A percentile compares a stretch with the other conserved stretches of the same genome.
Conservation (phyloP, 2,329 filamentous ascomycete genomes). For the Pestalotiopsis sp. region DNA sequence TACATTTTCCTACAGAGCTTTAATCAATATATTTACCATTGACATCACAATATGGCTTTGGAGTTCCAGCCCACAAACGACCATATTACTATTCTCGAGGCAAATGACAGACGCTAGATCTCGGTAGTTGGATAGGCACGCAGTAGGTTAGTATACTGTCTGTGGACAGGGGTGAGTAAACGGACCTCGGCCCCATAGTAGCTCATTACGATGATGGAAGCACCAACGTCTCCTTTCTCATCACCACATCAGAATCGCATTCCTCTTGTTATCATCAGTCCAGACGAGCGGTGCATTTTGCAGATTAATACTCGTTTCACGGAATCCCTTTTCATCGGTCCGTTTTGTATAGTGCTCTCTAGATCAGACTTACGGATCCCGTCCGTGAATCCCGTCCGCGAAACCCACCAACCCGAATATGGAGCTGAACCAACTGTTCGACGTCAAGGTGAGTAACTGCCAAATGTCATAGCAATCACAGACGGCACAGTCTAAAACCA, state of each 20-base stretch:
- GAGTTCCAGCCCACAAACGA: too few relatives aligned
- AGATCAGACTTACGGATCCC: background rate
- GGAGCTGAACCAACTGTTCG: slow-evolving; percentile 56
- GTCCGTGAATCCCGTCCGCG: background rate
- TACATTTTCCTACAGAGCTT: too few relatives aligned
- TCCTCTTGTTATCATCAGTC: background rate
- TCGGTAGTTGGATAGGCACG: too few relatives aligned
- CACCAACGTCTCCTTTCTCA: background rate
- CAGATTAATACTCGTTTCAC: background rate
- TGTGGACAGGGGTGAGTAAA: background rate
- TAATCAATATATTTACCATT: too few relatives aligned
- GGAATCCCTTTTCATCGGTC: background rate
- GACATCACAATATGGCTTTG: too few relatives aligned
- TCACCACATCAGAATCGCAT: background rate
- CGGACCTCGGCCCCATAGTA: slow-evolving; percentile 10
- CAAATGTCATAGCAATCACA: background rate
- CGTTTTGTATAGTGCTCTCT: background rate
- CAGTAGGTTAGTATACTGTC: background rate
- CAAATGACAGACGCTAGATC: too few relatives aligned
- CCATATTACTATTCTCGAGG: too few relatives aligned
- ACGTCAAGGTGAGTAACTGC: slow-evolving; percentile 52
- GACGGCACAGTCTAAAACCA: background rate
- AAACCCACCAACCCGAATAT: slow-evolving; percentile 33
- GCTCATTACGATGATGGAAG: background rate
- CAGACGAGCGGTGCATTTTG: background rate